Evolutionary conservation across 2,329 filamentous ascomycete species (phyloP).

Genomic region (Dichotomopilus funicola): DNA sequence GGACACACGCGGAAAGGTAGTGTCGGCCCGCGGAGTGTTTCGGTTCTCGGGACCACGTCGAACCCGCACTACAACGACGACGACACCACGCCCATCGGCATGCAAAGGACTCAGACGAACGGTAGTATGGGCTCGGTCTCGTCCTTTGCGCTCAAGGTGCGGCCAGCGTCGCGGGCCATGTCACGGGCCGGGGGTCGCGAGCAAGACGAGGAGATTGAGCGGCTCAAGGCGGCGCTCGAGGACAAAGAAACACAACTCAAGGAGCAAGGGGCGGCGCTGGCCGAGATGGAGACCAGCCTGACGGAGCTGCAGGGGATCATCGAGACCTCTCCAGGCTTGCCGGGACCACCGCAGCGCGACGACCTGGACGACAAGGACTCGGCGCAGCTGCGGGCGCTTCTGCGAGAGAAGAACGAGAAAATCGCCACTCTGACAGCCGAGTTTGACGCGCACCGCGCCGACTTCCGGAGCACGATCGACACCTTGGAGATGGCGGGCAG

Average conservation of each 20-base stretch:
- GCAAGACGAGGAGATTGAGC: conserved; percentile 66
- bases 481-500: conserved; percentile 91
- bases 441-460: conserved; percentile 89
- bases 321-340: conserved; percentile 45
- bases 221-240: conserved; percentile 66
- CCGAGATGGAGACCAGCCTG: conserved; percentile 84
- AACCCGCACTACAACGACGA: conserved; percentile 48
- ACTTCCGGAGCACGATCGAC: conserved; percentile 95
- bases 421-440: conserved; percentile 88
- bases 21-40: conserved; percentile 51
- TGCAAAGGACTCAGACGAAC: conserved; percentile 47
- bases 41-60: conserved; percentile 45
- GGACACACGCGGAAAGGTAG: conserved; percentile 44
- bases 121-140: conserved; percentile 49
- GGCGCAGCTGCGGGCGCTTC: conserved; percentile 67
- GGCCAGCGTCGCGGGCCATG: conserved; percentile 45
- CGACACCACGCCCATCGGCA: conserved; percentile 47
- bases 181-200: conserved; percentile 27
- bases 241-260: conserved; percentile 83
- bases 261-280: conserved; percentile 74
- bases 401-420: conserved; percentile 95
- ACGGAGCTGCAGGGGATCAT: conserved; percentile 70
- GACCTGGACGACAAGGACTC: conserved; percentile 65
- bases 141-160: conserved; percentile 47
- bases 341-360: conserved; percentile 30